These are phyloP conservation scores for Macaranga tanarius DNA, from an alignment of 441 rosid species.

Conservation along the genomic window DNA sequence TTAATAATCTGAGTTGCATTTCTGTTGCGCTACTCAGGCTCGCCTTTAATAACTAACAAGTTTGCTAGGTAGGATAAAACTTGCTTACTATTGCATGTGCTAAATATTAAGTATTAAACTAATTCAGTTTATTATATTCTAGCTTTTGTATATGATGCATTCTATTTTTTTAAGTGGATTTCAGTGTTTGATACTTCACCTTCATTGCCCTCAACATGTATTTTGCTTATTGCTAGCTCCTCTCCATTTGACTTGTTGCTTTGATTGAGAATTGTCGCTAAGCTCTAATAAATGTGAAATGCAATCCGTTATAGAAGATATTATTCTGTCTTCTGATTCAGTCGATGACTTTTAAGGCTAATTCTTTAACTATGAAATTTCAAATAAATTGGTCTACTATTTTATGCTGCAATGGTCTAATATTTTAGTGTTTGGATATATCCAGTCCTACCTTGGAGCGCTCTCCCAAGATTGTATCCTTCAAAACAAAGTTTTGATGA, in stretches of 20 bases:
- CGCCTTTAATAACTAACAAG: neutral
- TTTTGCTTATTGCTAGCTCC: neutral
- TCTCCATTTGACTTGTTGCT: constrained; percentile 4
- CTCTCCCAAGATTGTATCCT: constrained; percentile 5
- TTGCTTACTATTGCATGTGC: neutral
- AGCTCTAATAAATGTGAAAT: neutral
- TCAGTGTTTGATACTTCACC: neutral
- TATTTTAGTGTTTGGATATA: neutral
- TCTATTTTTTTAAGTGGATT: neutral
- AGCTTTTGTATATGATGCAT: neutral
- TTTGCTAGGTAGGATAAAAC: neutral
- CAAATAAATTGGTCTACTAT: neutral
- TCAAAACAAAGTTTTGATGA: constrained; percentile 1
- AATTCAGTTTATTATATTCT: neutral
- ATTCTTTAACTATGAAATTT: constrained; percentile 1
- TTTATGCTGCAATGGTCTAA: neutral
- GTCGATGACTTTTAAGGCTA: neutral
- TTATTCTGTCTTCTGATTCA: neutral
- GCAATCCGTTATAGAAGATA: neutral
- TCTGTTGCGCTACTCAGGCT: neutral
- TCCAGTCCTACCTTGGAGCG: neutral
- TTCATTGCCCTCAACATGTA: neutral
- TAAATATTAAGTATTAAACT: neutral
- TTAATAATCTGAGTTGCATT: neutral
- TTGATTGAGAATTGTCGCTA: neutral